Evolutionary conservation across 345 rosid genomes (phyloP).

Genomic region (Excoecaria cochinchinensis): DNA sequence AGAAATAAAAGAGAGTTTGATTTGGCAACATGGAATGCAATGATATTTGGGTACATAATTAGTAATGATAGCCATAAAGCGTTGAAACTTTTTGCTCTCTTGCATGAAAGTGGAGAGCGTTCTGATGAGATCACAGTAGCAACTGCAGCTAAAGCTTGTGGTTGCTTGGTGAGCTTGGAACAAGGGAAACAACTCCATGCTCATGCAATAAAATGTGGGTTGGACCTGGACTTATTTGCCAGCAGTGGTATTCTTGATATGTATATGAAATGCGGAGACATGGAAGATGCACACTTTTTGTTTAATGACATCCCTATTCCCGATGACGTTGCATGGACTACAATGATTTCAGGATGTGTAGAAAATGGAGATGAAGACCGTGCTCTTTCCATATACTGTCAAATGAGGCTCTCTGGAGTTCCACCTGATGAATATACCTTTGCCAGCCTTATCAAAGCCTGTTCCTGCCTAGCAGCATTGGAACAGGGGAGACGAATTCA

Average conservation of each 20-base stretch:
- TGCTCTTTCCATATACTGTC: conserved; percentile 49
- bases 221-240: conserved; percentile 45
- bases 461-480: conserved; percentile 53
- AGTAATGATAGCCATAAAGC: conserved; percentile 39
- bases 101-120: conserved; percentile 44
- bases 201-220: conserved; percentile 44
- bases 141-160: conserved; percentile 51
- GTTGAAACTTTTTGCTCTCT: conserved; percentile 39
- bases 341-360: conserved; percentile 63
- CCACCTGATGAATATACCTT: conserved; percentile 60
- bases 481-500: conserved; percentile 69
- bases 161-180: conserved; percentile 36
- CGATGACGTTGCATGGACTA: conserved; percentile 71
- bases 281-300: conserved; percentile 43
- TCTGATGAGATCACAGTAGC: conserved; percentile 51
- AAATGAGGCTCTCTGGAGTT: conserved; percentile 55
- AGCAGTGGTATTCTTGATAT: conserved; percentile 56
- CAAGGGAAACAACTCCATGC: conserved; percentile 56
- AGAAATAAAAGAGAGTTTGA: conserved; percentile 35
- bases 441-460: conserved; percentile 59
- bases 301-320: conserved; percentile 43
- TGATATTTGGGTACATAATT: conserved; percentile 52
- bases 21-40: conserved; percentile 54
- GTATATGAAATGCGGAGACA: conserved; percentile 62
- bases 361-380: conserved; percentile 59